Base-by-base conservation (phyloP, 169 alveolate genomes). In the Plasmodium coatneyi region DNA sequence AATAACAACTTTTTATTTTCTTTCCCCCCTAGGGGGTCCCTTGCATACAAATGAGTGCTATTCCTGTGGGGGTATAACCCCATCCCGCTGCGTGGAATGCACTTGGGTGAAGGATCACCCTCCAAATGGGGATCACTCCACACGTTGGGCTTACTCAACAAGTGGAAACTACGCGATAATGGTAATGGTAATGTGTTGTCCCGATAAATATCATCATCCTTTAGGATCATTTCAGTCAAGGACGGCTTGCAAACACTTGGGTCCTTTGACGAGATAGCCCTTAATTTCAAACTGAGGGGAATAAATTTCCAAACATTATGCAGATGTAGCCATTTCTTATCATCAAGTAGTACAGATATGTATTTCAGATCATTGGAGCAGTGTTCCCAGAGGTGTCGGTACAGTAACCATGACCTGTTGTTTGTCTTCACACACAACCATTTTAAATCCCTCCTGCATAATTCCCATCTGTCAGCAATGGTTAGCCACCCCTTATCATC, bases 401-500 rank as follows among this genome's bases (percentile, higher is more conserved):
- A 78, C 52, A 87, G 52, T 66, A 87, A 30, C 93, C 93, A 87
- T 36, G 93, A 87, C 28, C 93, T 79, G 71, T 87, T 87, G 54
- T 87, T 87, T 66, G 90, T 87, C 71, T 87, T 60, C 54, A 87
- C 80, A 32, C 93, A 87, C 28, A 87, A 60, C 93, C 93, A 87
- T 72, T 87, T 87, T 66, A 87, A 87, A 49, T 87, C 93, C 52
- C 43, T 87, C 19, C 39, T 54, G 70, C 93, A 87, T 34, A 80
- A 79, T 87, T 87, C 93, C 93, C 93, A 87, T 39, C 93, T 87
- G 36, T 87, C 93, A 70, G 41, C 10, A 78, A 87, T 79, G 30
- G 93, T 19, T 87, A 87, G 34, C 93, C 93, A 87, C 10, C 93
- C 93, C 71, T 87, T 87, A 87, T 87, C 93, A 66, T 87, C 81